Conservation (phyloP, 108 stramenopile genomes). For the Stephanodiscus minutulus region DNA sequence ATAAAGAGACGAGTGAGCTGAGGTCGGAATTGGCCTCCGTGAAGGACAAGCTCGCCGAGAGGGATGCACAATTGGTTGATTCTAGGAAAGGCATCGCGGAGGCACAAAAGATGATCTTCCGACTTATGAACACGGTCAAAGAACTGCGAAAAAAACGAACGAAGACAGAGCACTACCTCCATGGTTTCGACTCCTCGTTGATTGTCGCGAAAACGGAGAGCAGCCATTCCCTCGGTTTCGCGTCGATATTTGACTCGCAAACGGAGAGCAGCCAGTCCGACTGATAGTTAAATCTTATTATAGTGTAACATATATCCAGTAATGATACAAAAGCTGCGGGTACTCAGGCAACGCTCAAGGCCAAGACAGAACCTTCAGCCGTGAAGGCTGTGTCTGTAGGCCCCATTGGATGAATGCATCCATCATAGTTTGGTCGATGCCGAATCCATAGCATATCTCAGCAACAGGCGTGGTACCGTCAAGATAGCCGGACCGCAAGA, state of each 20-base stretch:
- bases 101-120: slow-evolving; percentile 50
- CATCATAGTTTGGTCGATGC: slow-evolving; percentile 9
- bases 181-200: not conserved
- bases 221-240: not conserved
- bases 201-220: slow-evolving; percentile 3
- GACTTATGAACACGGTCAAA: slow-evolving; percentile 40
- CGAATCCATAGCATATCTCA: slow-evolving; percentile 8
- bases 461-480: slow-evolving; percentile 16
- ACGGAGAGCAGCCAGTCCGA: not conserved
- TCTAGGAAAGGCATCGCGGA: slow-evolving; percentile 40
- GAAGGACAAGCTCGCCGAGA: slow-evolving; percentile 34
- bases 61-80: slow-evolving; percentile 33
- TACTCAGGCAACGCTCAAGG: not conserved
- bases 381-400: not conserved
- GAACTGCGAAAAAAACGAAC: slow-evolving; percentile 22
- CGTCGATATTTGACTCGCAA: not conserved
- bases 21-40: slow-evolving; percentile 10
- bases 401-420: slow-evolving; percentile 19
- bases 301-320: not conserved
- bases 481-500: slow-evolving; percentile 13
- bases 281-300: not conserved
- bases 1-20: slow-evolving; percentile 6
- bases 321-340: not conserved
- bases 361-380: slow-evolving; percentile 17
- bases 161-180: slow-evolving; percentile 7